phyloP scores from a whole-genome alignment of 163 green algal species.

The Prototheca cutis region DNA sequence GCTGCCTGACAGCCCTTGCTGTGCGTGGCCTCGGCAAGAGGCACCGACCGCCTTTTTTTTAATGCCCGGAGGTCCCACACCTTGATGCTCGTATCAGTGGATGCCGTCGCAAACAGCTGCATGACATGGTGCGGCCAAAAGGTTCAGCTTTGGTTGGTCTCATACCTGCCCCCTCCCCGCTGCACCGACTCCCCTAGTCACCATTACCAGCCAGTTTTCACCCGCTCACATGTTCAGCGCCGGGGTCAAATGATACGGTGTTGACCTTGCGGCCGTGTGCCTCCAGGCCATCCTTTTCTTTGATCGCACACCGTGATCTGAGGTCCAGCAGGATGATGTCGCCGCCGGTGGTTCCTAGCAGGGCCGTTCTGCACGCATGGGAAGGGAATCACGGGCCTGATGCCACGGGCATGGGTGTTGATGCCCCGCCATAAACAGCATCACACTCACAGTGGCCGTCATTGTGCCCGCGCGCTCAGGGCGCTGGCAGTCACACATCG shows the following conservation, averaged over 20 bases:
- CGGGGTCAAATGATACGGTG: slow-evolving; percentile 35
- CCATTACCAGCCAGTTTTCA: no score
- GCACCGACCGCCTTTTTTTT: neutral
- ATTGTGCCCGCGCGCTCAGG: no score
- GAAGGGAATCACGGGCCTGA: no score
- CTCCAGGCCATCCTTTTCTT: slow-evolving; percentile 15
- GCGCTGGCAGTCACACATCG: no score
- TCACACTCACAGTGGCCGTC: no score
- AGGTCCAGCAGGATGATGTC: slow-evolving; percentile 37
- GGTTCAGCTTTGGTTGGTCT: no score
- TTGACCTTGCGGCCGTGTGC: slow-evolving; percentile 66
- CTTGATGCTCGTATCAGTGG: slow-evolving; percentile 39
- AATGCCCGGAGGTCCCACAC: slow-evolving; percentile 52
- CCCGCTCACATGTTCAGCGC: slow-evolving; percentile 14
- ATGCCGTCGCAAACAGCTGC: slow-evolving; percentile 34
- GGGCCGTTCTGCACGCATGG: slow-evolving; percentile 4
- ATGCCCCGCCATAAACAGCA: no score
- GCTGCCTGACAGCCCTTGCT: slow-evolving; percentile 47
- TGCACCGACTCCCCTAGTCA: no score
- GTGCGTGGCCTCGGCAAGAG: slow-evolving; percentile 29
- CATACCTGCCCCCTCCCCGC: no score
- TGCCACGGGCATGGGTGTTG: no score
- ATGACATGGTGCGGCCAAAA: neutral
- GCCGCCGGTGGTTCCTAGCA: slow-evolving; percentile 53
- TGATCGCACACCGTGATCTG: neutral